Evolutionary conservation across 139 green algal genomes (phyloP).

Genomic region (Picochlorum costavermella): DNA sequence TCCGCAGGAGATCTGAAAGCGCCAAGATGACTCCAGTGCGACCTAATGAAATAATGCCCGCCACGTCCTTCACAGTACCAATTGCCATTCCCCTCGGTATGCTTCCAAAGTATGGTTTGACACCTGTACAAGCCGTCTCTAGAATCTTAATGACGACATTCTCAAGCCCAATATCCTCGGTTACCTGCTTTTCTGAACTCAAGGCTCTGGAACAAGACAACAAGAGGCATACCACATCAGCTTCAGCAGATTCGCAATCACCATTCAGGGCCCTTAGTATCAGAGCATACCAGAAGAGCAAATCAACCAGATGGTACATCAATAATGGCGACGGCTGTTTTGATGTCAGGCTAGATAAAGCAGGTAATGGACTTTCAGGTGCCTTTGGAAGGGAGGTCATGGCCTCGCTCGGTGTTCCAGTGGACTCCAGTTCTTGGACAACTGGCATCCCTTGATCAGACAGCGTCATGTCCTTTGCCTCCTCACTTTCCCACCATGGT

Average conservation of each 20-base stretch:
- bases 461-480: constrained; percentile 28
- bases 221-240: not conserved
- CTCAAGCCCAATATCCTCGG: not conserved
- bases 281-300: constrained; percentile 55
- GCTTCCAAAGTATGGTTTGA: not conserved
- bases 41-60: constrained; percentile 27
- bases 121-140: not conserved
- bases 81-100: constrained; percentile 20
- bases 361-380: constrained; percentile 17
- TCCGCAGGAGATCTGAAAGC: constrained; percentile 29
- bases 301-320: constrained; percentile 40
- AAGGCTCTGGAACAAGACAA: constrained; percentile 18
- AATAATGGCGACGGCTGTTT: constrained; percentile 42
- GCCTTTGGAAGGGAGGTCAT: constrained; percentile 12
- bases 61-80: constrained; percentile 35
- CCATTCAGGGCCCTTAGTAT: constrained; percentile 43
- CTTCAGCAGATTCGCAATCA: constrained; percentile 17
- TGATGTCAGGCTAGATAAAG: constrained; percentile 28
- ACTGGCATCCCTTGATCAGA: constrained; percentile 17
- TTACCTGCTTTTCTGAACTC: not conserved
- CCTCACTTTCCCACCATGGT: constrained; percentile 45
- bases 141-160: not conserved
- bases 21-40: constrained; percentile 30
- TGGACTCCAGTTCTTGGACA: constrained; percentile 6
- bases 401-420: not conserved